These are phyloP conservation scores for Fusarium hainanense DNA, from an alignment of 2,329 filamentous ascomycete genomes.

Conservation along the genomic window DNA sequence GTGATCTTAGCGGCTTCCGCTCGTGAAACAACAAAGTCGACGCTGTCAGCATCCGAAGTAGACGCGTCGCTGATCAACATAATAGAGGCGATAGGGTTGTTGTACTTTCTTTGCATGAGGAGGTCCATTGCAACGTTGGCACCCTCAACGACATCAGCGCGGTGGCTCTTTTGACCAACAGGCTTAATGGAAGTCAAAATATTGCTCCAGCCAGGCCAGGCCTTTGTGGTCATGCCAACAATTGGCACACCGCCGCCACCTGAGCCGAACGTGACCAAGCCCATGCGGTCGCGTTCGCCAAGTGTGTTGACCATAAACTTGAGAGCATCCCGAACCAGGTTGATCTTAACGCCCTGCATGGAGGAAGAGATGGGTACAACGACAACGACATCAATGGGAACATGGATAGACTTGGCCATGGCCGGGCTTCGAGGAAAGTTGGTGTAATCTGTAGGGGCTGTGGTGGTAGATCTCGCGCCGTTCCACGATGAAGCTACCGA, in stretches of 20 bases:
- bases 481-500: slow-evolving; percentile 87
- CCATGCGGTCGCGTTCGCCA: slow-evolving; percentile 95
- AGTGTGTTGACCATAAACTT: slow-evolving; percentile 91
- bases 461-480: slow-evolving; percentile 82
- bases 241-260: slow-evolving; percentile 92
- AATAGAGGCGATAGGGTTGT: slow-evolving; percentile 94
- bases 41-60: slow-evolving; percentile 91
- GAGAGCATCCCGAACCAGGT: slow-evolving; percentile 88
- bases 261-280: slow-evolving; percentile 95
- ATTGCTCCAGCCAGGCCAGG: slow-evolving; percentile 91
- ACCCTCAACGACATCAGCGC: slow-evolving; percentile 95
- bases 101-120: slow-evolving; percentile 96
- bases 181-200: slow-evolving; percentile 89
- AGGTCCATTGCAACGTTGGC: slow-evolving; percentile 99
- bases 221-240: slow-evolving; percentile 97
- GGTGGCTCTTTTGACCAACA: slow-evolving; percentile 94
- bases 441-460: slow-evolving; percentile 92
- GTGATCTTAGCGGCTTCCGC: slow-evolving; percentile 98
- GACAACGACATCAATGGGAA: slow-evolving; percentile 94
- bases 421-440: slow-evolving; percentile 65
- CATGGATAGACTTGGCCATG: slow-evolving; percentile 72
- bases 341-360: slow-evolving; percentile 99
- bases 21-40: slow-evolving; percentile 96
- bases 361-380: slow-evolving; percentile 97
- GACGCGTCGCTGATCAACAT: slow-evolving; percentile 97